These are phyloP conservation scores for Aspergillus sojae DNA, from an alignment of 2,329 filamentous ascomycete species.

Conservation along the genomic window DNA sequence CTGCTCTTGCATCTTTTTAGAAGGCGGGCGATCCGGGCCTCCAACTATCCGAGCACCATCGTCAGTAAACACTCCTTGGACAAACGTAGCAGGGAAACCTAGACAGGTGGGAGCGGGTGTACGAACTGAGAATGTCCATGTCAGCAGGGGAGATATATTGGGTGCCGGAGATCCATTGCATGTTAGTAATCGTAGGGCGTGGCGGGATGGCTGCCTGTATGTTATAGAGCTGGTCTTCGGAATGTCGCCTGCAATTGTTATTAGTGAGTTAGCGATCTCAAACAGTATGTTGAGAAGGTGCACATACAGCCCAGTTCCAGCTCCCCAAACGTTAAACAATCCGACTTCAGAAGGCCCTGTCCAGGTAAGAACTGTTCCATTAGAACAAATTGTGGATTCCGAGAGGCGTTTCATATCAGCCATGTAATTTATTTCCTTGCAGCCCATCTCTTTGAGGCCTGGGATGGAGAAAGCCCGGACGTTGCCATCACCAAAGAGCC, in stretches of 20 bases:
- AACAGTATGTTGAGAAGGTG: conserved; percentile 19
- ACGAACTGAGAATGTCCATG: conserved; percentile 75
- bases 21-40: conserved; percentile 82
- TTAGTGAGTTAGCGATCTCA: conserved; percentile 18
- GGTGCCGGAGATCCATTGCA: conserved; percentile 96
- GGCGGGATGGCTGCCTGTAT: conserved; percentile 72
- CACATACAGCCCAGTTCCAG: conserved; percentile 65
- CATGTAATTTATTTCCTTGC: conserved; percentile 63
- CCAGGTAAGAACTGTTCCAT: conserved; percentile 86
- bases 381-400: conserved; percentile 70
- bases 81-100: not conserved
- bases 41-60: conserved; percentile 57
- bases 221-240: conserved; percentile 66
- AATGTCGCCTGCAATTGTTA: conserved; percentile 5
- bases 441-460: conserved; percentile 79
- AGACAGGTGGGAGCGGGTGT: not conserved
- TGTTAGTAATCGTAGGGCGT: conserved; percentile 87
- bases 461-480: conserved; percentile 85
- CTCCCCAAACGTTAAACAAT: conserved; percentile 82
- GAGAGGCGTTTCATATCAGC: conserved; percentile 74
- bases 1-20: conserved; percentile 83
- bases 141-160: conserved; percentile 86
- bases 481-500: conserved; percentile 80
- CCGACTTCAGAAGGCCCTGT: conserved; percentile 83
- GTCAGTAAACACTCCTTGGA: not conserved